Evolutionary conservation across 495 filamentous ascomycete species (phyloP), one percentile per base, ranked within the genome.

Genomic region (Trichoderma gamsii): DNA sequence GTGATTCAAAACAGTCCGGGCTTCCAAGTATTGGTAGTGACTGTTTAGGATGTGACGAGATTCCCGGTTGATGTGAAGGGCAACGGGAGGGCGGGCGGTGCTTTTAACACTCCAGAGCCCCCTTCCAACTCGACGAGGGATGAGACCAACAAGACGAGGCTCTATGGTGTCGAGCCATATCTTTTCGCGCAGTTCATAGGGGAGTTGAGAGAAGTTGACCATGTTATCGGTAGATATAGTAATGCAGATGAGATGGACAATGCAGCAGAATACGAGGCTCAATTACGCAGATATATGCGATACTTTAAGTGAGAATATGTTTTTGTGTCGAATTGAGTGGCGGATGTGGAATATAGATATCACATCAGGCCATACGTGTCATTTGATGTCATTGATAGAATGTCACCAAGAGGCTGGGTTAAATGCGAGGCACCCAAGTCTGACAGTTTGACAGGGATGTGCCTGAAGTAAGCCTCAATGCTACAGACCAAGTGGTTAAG

Each of bases 91-190:
- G 9, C 56, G 56, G 6, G 8, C 56, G 9, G 56, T 61, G 56
- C 56, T 32, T 32, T 61, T 61, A 0, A 61, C 23, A 18, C 56
- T 61, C 56, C 56, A 61, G 2, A 29, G 56, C 1, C 56, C 56
- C 32, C 16, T 61, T 6, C 23, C 23, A 13, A 29, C 25, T 4
- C 56, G 56, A 13, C 23, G 25, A 21, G 56, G 56, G 4, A 61
- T 25, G 23, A 61, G 23, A 1, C 56, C 56, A 13, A 61, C 56
- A 11, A 61, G 56, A 11, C 56, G 56, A 32, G 56, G 56, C 56
- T 61, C 56, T 27, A 61, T 61, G 56, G 56, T 61, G 23, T 27
- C 56, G 0, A 61, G 56, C 56, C 56, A 61, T 61, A 61, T 61
- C 56, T 61, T 61, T 25, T 61, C 56, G 16, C 56, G 56, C 12